Conservation (phyloP, 2,329 filamentous ascomycete species). For the Bipolaris bicolor region DNA sequence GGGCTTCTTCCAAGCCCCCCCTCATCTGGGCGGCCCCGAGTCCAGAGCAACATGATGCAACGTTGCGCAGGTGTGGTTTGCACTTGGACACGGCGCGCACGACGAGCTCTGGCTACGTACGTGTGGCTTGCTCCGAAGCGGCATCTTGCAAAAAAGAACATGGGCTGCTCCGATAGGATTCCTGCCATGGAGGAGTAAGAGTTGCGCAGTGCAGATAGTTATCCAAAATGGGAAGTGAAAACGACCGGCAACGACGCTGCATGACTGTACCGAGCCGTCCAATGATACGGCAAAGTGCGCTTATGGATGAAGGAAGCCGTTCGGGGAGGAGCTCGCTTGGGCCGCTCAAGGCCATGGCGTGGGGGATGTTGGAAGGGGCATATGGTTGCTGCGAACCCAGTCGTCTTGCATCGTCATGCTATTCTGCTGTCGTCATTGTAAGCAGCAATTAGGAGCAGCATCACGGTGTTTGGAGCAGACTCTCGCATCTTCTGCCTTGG, state of each 20-base stretch:
- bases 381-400: neutral
- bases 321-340: neutral
- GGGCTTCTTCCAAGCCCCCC: conserved; percentile 16
- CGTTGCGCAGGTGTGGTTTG: conserved; percentile 26
- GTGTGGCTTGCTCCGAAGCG: conserved; percentile 23
- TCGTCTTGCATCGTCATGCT: neutral
- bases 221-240: conserved; percentile 9
- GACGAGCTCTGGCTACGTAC: neutral
- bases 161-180: conserved; percentile 14
- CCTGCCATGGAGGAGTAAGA: conserved; percentile 11
- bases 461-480: conserved; percentile 1
- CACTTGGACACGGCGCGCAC: conserved; percentile 20
- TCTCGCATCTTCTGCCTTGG: conserved; percentile 3
- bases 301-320: conserved; percentile 10
- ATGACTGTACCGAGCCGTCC: conserved; percentile 41
- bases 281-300: conserved; percentile 23
- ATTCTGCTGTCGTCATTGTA: neutral
- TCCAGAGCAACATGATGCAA: conserved; percentile 33
- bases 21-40: conserved; percentile 15
- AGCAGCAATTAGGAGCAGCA: neutral
- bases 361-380: conserved; percentile 7
- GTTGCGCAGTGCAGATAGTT: conserved; percentile 27
- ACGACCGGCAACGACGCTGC: conserved; percentile 30
- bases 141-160: conserved; percentile 18
- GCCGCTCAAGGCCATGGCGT: too few species aligned